A percentile compares a stretch with the other conserved stretches of the same genome.
These are phyloP conservation scores for Hymenoscyphus fraxineus DNA, from an alignment of 2,329 filamentous ascomycete genomes.

Conservation along the genomic window DNA sequence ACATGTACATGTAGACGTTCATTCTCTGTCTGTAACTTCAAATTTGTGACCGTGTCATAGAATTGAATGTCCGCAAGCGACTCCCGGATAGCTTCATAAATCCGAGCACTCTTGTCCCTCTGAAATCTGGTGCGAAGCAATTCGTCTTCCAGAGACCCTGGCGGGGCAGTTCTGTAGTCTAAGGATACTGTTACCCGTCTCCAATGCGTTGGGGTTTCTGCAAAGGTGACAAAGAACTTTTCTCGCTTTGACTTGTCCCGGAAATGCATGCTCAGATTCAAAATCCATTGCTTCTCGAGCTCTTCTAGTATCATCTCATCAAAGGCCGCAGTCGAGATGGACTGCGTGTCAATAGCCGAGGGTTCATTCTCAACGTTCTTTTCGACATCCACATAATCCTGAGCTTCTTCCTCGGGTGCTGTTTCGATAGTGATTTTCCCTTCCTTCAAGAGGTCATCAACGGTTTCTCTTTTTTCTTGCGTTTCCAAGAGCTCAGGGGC, in stretches of 20 bases:
- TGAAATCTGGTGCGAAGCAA: conserved; percentile 75
- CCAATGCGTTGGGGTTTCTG: conserved; percentile 75
- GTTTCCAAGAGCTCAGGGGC: conserved; percentile 33
- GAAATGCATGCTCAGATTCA: conserved; percentile 98
- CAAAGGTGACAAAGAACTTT: conserved; percentile 97
- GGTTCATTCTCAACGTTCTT: conserved; percentile 21
- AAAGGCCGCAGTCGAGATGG: conserved; percentile 40
- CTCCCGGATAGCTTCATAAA: conserved; percentile 92
- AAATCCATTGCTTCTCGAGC: conserved; percentile 84
- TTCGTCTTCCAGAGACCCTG: conserved; percentile 81
- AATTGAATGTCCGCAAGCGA: conserved; percentile 93
- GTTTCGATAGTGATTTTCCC: conserved; percentile 15
- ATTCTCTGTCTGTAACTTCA: conserved; percentile 86
- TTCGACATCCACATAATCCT: conserved; percentile 29
- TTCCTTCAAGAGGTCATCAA: conserved; percentile 21
- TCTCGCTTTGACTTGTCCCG: conserved; percentile 87
- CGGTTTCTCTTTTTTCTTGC: conserved; percentile 19
- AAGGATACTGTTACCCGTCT: conserved; percentile 87
- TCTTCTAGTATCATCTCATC: conserved; percentile 71
- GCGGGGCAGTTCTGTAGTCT: conserved; percentile 79
- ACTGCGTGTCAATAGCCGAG: conserved; percentile 27
- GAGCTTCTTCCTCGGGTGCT: conserved; percentile 21
- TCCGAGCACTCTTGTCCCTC: conserved; percentile 85
- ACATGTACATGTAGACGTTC: conserved; percentile 92
- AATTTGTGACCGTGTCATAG: conserved; percentile 91